Percentiles rank a stretch among this genome's conserved stretches.
phyloP scores from a whole-genome alignment of 2,329 filamentous ascomycete species.

The Juglanconis sp. region DNA sequence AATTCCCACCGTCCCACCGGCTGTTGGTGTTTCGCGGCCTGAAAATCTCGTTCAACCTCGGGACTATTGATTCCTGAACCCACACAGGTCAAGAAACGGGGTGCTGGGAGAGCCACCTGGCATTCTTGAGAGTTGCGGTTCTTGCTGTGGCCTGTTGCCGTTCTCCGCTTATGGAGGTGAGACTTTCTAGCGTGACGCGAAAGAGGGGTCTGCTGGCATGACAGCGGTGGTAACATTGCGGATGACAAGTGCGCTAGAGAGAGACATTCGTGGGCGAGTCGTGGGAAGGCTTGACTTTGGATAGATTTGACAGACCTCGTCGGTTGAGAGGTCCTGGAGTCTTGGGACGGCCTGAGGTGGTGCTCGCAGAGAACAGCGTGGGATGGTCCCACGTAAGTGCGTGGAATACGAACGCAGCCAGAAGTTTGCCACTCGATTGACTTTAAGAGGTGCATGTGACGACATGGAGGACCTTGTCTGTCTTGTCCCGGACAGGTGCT shows the following conservation, averaged over 20 bases:
- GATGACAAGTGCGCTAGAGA: neutral
- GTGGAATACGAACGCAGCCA: constrained; percentile 9
- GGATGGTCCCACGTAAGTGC: neutral
- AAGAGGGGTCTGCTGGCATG: neutral
- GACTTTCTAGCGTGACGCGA: neutral
- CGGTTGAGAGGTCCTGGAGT: neutral
- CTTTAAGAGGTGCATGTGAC: constrained; percentile 3
- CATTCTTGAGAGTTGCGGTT: neutral
- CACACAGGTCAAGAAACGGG: neutral
- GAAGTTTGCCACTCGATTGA: constrained; percentile 4
- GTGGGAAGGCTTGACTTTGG: neutral
- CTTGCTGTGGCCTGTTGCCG: neutral
- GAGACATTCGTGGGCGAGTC: neutral
- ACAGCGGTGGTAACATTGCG: neutral
- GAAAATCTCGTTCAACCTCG: neutral
- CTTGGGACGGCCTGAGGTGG: neutral
- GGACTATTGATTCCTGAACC: neutral
- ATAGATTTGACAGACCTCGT: too few relatives aligned
- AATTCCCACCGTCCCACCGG: neutral
- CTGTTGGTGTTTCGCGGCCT: neutral
- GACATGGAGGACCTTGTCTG: constrained; percentile 12
- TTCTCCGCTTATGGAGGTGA: neutral
- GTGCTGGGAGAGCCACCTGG: too few relatives aligned
- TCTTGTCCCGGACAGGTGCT: constrained; percentile 7
- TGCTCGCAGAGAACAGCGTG: neutral